phyloP scores from a whole-genome alignment of 495 filamentous ascomycete genomes.

The Articulospora tetracladia region DNA sequence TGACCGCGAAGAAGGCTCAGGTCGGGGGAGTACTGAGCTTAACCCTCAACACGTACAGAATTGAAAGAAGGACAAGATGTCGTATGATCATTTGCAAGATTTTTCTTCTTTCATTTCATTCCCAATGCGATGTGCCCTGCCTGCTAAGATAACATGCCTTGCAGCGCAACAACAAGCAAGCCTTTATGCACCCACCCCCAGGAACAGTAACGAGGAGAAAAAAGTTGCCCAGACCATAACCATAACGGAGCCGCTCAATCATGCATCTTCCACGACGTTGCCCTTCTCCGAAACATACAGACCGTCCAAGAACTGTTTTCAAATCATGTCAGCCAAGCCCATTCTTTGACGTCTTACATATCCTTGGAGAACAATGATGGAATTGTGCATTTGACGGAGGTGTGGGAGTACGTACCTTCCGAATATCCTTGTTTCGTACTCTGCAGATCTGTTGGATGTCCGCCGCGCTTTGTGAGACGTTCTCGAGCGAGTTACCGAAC shows the following conservation, averaged over 20 bases:
- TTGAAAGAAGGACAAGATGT: no score
- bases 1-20: no score
- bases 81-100: constrained; percentile 22
- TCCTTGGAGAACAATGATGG: neutral
- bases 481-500: constrained; percentile 90
- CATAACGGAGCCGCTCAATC: constrained; percentile 22
- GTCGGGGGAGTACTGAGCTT: no score
- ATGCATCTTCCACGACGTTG: constrained; percentile 75
- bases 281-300: constrained; percentile 97
- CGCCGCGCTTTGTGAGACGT: constrained; percentile 93
- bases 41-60: no score
- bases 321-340: neutral
- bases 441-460: constrained; percentile 99
- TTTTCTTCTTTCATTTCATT: constrained; percentile 14
- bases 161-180: constrained; percentile 36
- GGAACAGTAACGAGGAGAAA: constrained; percentile 33
- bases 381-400: constrained; percentile 94
- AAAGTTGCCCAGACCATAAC: constrained; percentile 17
- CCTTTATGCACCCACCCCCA: constrained; percentile 38
- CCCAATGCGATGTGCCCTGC: neutral
- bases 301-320: constrained; percentile 93
- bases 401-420: constrained; percentile 87
- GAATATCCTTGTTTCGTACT: constrained; percentile 99
- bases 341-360: neutral
- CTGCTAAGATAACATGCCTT: constrained; percentile 39